These are phyloP conservation scores for Lupinus albus DNA, from an alignment of 306 rosid genomes.

Conservation along the genomic window DNA sequence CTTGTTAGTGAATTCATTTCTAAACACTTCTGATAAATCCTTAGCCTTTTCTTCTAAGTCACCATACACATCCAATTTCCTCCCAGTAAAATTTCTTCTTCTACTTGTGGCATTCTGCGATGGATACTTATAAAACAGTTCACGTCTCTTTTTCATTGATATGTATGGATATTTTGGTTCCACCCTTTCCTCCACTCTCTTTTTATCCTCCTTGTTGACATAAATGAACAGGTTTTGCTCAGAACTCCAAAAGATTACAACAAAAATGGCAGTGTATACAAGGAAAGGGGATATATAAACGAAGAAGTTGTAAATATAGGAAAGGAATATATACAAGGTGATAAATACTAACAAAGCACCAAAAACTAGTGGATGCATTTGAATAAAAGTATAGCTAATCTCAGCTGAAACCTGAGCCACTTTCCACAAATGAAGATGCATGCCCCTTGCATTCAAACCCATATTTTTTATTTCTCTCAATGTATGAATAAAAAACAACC, in stretches of 20 bases:
- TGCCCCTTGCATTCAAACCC: slow-evolving; percentile 66
- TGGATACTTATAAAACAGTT: slow-evolving; percentile 35
- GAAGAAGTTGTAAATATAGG: slow-evolving; percentile 51
- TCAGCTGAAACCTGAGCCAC: slow-evolving; percentile 45
- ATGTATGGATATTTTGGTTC: slow-evolving; percentile 10
- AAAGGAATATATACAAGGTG: slow-evolving; percentile 59
- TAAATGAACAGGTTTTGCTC: slow-evolving; percentile 43
- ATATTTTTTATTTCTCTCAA: slow-evolving; percentile 49
- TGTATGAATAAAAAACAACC: slow-evolving; percentile 8
- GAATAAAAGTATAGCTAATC: slow-evolving; percentile 42
- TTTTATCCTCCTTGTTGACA: slow-evolving; percentile 34
- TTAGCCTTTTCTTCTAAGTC: slow-evolving; percentile 38
- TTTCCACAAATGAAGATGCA: slow-evolving; percentile 48
- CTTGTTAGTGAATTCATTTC: slow-evolving; percentile 27
- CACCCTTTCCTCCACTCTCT: slow-evolving; percentile 23
- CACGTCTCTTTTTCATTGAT: slow-evolving; percentile 12
- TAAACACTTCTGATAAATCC: slow-evolving; percentile 32
- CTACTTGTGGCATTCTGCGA: slow-evolving; percentile 54
- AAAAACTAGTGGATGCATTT: slow-evolving; percentile 56
- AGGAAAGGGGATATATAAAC: slow-evolving; percentile 66
- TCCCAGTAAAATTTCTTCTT: slow-evolving; percentile 52
- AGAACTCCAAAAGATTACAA: slow-evolving; percentile 74
- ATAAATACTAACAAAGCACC: slow-evolving; percentile 45
- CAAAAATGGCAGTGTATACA: slow-evolving; percentile 50
- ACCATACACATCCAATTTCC: slow-evolving; percentile 48